Conservation (phyloP, 2,329 filamentous ascomycete genomes). For the Penicillium occitanis region DNA sequence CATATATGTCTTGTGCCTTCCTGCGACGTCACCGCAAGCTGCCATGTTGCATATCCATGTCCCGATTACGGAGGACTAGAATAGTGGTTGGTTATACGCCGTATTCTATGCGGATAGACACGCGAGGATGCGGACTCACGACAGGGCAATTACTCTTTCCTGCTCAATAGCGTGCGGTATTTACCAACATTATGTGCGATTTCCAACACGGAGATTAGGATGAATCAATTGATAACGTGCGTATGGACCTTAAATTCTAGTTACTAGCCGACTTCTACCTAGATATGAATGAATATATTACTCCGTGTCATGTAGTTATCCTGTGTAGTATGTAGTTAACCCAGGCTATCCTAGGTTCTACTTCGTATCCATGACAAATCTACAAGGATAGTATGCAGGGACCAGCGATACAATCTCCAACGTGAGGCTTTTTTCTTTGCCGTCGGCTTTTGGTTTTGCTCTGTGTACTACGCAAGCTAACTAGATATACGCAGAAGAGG, state of each 20-base stretch:
- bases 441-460: not conserved
- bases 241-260: not conserved
- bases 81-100: not conserved
- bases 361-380: constrained; percentile 3
- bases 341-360: not conserved
- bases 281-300: not conserved
- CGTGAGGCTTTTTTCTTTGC: constrained; percentile 5
- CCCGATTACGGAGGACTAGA: constrained; percentile 5
- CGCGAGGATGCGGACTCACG: not conserved
- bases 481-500: not conserved
- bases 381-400: constrained; percentile 18
- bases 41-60: constrained; percentile 1
- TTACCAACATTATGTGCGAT: not conserved
- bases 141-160: not conserved
- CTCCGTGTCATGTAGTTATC: constrained; percentile 2
- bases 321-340: not conserved
- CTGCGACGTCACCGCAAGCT: constrained; percentile 14
- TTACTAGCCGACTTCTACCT: not conserved
- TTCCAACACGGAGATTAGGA: not conserved
- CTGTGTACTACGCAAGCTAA: not conserved
- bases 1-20: constrained; percentile 5
- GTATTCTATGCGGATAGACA: not conserved
- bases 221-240: not conserved
- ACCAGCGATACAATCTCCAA: constrained; percentile 9
- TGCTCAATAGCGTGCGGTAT: not conserved